Evolutionary conservation across 495 filamentous ascomycete genomes (phyloP).

Genomic region (Trichoderma gamsii): DNA sequence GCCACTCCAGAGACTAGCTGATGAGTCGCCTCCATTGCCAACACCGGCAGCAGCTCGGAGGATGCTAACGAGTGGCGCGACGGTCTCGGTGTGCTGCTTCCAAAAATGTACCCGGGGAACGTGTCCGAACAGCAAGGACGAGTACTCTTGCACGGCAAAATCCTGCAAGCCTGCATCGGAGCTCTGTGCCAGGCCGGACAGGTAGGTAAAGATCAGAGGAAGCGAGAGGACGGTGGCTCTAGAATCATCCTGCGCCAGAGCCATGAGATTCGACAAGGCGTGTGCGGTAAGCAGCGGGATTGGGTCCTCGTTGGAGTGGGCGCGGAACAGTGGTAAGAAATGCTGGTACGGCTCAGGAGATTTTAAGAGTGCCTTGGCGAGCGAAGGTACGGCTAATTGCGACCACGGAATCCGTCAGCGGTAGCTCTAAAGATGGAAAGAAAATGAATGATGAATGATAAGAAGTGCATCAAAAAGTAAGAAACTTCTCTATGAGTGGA

Average conservation of each 20-base stretch:
- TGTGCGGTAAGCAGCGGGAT: slow-evolving; percentile 86
- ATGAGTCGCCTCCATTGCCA: slow-evolving; percentile 58
- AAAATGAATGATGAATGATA: neutral
- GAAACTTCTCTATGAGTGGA: too few relatives aligned
- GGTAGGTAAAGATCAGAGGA: slow-evolving; percentile 78
- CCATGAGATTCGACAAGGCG: slow-evolving; percentile 76
- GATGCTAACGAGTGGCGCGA: slow-evolving; percentile 76
- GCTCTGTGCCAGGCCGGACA: slow-evolving; percentile 73
- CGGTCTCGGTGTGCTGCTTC: slow-evolving; percentile 75
- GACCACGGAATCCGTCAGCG: neutral
- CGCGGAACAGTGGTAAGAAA: slow-evolving; percentile 79
- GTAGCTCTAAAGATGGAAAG: neutral
- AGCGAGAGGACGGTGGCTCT: slow-evolving; percentile 60
- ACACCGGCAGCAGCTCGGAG: slow-evolving; percentile 71
- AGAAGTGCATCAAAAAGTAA: neutral
- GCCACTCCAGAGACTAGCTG: slow-evolving; percentile 60
- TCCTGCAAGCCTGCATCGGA: slow-evolving; percentile 80
- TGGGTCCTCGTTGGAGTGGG: slow-evolving; percentile 73
- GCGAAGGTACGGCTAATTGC: slow-evolving; percentile 63
- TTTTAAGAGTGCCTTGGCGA: slow-evolving; percentile 67
- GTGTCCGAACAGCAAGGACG: slow-evolving; percentile 70
- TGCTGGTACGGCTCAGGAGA: slow-evolving; percentile 75
- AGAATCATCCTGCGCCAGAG: slow-evolving; percentile 55
- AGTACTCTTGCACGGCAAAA: slow-evolving; percentile 89
- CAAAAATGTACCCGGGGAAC: slow-evolving; percentile 80